Evolutionary conservation across 2,329 filamentous ascomycete species (phyloP), one percentile per base, ranked within the genome.

Genomic region (Rhynchosporium agropyri): DNA sequence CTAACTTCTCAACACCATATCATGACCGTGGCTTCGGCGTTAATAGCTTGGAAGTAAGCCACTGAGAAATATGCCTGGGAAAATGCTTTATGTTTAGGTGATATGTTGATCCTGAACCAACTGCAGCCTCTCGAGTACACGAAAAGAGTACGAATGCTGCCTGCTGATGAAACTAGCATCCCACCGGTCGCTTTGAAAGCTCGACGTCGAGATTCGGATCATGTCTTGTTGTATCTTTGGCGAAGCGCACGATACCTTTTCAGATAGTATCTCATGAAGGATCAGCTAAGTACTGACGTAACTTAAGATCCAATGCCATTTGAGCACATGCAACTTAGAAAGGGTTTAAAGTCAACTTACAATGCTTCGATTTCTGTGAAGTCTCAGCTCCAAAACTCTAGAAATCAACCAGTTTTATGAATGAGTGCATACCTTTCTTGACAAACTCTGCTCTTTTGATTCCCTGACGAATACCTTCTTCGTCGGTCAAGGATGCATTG

Each of bases 221-320:
- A 72, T 57, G 64, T 62, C 62, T 72, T 71, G 65, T 74, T 67
- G 78, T 97, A 97, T 74, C 91, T 83, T 78, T 95, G 89, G 73
- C 89, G 88, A 72, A 97, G 79, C 31, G 91, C 87, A 70, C 94
- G 88, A 79, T 97, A 97, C 75, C 90, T 85, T 80, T 96, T 97
- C 72, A 97, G 81, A 79, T 95, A 96, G 77, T 96, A 96, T 75
- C 91, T 96, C 75, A 70, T 67, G 33, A 71, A 64, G 64, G 54
- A 63, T 73, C 63, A 71, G 56, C 63, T 46, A 26, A 43, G 26
- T n/a, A 26, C n/a, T 20, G 26, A 45, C 29, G 31, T 28, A 42
- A 26, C n/a, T 29, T 6, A 20, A 13, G 42, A 43, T 13, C 13
- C 51, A 4, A 15, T 5, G 33, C 33, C 33, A 10, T 10, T 36